Base-by-base conservation (phyloP, 83 land plant genomes). In the Picea abies region DNA sequence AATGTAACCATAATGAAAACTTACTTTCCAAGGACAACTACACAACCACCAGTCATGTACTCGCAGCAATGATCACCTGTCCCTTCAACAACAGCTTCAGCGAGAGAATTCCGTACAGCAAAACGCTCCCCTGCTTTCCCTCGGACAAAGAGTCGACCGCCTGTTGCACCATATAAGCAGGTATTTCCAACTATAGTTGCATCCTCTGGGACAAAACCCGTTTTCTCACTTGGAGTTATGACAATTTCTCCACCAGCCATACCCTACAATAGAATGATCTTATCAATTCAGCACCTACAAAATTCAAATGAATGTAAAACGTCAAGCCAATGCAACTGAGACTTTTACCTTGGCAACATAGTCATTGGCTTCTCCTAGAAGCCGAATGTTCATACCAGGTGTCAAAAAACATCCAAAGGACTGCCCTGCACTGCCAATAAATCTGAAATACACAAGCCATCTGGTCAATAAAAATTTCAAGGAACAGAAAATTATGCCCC, bases 21-120 rank as follows among this genome's bases (percentile, higher is more conserved):
- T 81, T 83, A 97, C 99, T 96, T 97, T 79, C 99, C 99, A 82
- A 98, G 94, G n/a, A 96, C 93, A 29, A 96, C 99, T 29, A 98
- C 94, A 87, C 99, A 96, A 78, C 99, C 99, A 68, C 99, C 99
- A 76, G 99, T 98, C 99, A 98, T 98, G 88, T 98, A 98, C 82
- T 98, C 99, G 88, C 98, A 98, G 62, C 94, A 91, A 69, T 98
- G 99, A 83, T 98, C 99, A 25, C 99, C 99, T 62, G 96, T 89
- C 22, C 99, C 99, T 84, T 98, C 99, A 73, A 98, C 95, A 32
- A 98, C 98, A 37, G 99, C 98, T 82, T 96, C 87, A 60, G 97
- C 99, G 62, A 93, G 90, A 76, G 98, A 96, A 75, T 98, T 98
- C 61, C 99, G 85, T 2, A 98, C 99, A 58, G 99, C 97, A 87